These are phyloP conservation scores for Heterobasidion annosum DNA, from an alignment of 1,284 basidiomycete species.

Conservation along the genomic window DNA sequence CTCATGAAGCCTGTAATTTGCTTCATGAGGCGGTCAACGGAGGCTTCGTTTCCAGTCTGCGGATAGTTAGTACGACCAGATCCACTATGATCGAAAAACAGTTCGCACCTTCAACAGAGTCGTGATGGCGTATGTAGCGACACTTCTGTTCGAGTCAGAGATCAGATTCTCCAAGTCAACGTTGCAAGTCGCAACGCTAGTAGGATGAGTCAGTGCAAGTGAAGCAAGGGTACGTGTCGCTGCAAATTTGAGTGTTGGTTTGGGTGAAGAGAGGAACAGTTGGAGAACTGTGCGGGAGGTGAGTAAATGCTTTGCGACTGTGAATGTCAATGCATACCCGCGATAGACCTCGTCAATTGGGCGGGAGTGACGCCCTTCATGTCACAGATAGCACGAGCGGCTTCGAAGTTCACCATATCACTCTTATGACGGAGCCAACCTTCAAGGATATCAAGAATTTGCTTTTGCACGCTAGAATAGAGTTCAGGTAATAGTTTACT, in stretches of 20 bases:
- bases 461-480: conserved; percentile 66
- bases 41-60: conserved; percentile 95
- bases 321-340: conserved; percentile 41
- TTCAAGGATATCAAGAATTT: conserved; percentile 93
- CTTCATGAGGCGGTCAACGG: conserved; percentile 98
- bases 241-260: conserved; percentile 93
- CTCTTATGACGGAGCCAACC: conserved; percentile 97
- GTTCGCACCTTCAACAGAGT: conserved; percentile 82
- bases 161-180: conserved; percentile 98
- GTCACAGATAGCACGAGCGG: conserved; percentile 94
- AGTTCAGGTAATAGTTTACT: conserved; percentile 3
- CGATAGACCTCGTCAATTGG: conserved; percentile 83
- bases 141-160: conserved; percentile 91
- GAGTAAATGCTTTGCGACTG: conserved; percentile 3
- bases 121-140: conserved; percentile 98
- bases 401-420: conserved; percentile 99
- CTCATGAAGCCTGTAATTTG: conserved; percentile 99
- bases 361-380: conserved; percentile 76
- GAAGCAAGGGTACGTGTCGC: conserved; percentile 93
- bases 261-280: conserved; percentile 89
- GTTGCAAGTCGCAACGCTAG: conserved; percentile 89
- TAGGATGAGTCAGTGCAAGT: conserved; percentile 77
- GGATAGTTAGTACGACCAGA: conserved; percentile 1
- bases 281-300: conserved; percentile 65
- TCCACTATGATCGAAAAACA: neutral